Evolutionary conservation across 192 early-diverging fungal species (phyloP), one percentile per base, ranked within the genome.

Genomic region (Lunasporangiospora selenospora): DNA sequence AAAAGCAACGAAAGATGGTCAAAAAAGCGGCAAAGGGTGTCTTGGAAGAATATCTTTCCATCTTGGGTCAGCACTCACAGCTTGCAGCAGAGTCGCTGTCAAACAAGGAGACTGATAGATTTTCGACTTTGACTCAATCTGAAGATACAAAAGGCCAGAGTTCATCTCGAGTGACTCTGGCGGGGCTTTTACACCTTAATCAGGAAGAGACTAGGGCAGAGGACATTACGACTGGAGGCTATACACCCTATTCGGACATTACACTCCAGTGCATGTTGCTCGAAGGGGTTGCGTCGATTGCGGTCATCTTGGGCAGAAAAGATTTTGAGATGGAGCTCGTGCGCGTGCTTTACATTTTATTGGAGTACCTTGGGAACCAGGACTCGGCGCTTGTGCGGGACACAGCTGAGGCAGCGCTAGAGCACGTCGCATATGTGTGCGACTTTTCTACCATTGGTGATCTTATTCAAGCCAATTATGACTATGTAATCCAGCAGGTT

Each of bases 401-500:
- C 19, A 76, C 75, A 29, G 82, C 82, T 1, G 58, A 65, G 8
- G 77, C 70, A 10, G 65, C 80, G 1, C 23, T 84, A 45, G 78
- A 79, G 8, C 69, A 64, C 16, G 60, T 84, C 26, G 76, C 80
- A 1, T 53, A 65, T 31, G 37, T 71, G 5, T 84, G 80, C 31
- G 65, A 57, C 3, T 61, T 76, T 18, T 43, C 49, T 7, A 58
- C 61, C 10, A 58, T 75, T 9, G 63, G 69, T 12, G 75, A 56
- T n/a, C 51, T 84, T 12, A 69, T 75, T 12, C 67, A 81, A 38
- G 67, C 60, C 16, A 84, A 84, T 34, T 77, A 81, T 33, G 82
- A 84, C 50, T 84, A 84, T 55, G 67, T 84, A 2, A 79, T 84
- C 32, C 78, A 84, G 44, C 65, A 67, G 44, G 64, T 84, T 10